Percentiles rank a stretch among this genome's conserved stretches.
Evolutionary conservation across 495 filamentous ascomycete species (phyloP).

Genomic region (Aspergillus wentii): DNA sequence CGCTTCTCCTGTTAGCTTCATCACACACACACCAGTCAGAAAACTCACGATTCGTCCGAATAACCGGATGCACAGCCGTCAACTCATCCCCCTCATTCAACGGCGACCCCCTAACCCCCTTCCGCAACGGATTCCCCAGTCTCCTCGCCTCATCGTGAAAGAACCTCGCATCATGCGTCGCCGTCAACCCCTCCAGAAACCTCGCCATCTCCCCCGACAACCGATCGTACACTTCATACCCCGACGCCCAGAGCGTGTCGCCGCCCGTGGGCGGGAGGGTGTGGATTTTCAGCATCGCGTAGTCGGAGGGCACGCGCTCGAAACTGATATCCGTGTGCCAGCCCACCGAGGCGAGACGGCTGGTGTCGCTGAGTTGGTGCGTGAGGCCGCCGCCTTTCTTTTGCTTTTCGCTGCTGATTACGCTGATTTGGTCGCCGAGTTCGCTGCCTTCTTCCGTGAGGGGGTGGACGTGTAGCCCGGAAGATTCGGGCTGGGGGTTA

Average conservation of each 20-base stretch:
- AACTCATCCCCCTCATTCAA: conserved; percentile 59
- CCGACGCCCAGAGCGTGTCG: conserved; percentile 47
- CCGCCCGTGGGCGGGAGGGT: conserved; percentile 69
- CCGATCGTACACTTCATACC: conserved; percentile 56
- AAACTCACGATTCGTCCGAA: conserved; percentile 60
- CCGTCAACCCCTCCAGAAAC: conserved; percentile 65
- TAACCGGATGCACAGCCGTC: conserved; percentile 61
- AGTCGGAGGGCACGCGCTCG: conserved; percentile 62
- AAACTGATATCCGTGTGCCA: conserved; percentile 71
- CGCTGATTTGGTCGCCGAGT: conserved; percentile 32
- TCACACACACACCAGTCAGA: not conserved
- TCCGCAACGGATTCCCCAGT: conserved; percentile 20
- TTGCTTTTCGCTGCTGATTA: conserved; percentile 35
- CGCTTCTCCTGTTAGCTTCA: conserved; percentile 17
- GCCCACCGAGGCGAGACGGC: conserved; percentile 31
- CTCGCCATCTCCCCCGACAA: conserved; percentile 56
- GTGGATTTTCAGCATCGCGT: conserved; percentile 54
- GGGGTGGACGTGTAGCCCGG: conserved; percentile 63
- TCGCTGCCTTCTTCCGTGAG: conserved; percentile 39
- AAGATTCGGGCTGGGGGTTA: conserved; percentile 47
- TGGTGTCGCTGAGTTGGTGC: conserved; percentile 28
- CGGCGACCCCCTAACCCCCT: conserved; percentile 33
- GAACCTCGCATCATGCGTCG: conserved; percentile 49
- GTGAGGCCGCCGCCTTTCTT: conserved; percentile 32
- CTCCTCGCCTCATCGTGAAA: conserved; percentile 39